These are phyloP conservation scores for Leptographium procerum DNA, from an alignment of 2,329 filamentous ascomycete genomes.

Conservation along the genomic window DNA sequence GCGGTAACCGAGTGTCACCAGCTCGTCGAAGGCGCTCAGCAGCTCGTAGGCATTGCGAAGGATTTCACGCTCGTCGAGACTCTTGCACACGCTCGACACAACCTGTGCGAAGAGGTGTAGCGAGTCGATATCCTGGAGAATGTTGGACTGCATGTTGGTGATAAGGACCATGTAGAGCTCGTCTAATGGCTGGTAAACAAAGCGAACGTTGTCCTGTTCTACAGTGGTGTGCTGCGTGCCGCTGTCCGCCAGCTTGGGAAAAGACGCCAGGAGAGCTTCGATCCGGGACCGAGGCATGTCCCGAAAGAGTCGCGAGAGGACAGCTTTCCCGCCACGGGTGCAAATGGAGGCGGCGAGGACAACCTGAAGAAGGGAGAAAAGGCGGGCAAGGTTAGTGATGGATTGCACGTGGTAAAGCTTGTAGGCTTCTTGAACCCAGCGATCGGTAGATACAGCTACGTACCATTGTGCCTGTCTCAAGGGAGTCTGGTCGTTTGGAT, in stretches of 20 bases:
- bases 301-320: constrained; percentile 93
- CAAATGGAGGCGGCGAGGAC: constrained; percentile 98
- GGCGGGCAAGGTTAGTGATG: neutral
- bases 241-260: constrained; percentile 93
- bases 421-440: too few species aligned
- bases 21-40: constrained; percentile 91
- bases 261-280: constrained; percentile 90
- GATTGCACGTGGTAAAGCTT: neutral
- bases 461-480: constrained; percentile 1
- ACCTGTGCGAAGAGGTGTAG: constrained; percentile 97
- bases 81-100: constrained; percentile 92
- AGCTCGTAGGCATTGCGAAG: constrained; percentile 90
- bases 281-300: constrained; percentile 96
- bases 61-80: constrained; percentile 90
- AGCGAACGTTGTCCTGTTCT: constrained; percentile 98
- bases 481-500: neutral
- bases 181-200: constrained; percentile 97
- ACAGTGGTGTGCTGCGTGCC: constrained; percentile 96
- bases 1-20: constrained; percentile 88
- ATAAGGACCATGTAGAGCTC: constrained; percentile 99
- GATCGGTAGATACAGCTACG: neutral
- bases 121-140: constrained; percentile 97
- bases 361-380: constrained; percentile 46
- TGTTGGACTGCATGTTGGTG: constrained; percentile 98
- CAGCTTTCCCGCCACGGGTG: constrained; percentile 94